phyloP scores from a whole-genome alignment of 2,329 filamentous ascomycete species.

The Beauveria australis region DNA sequence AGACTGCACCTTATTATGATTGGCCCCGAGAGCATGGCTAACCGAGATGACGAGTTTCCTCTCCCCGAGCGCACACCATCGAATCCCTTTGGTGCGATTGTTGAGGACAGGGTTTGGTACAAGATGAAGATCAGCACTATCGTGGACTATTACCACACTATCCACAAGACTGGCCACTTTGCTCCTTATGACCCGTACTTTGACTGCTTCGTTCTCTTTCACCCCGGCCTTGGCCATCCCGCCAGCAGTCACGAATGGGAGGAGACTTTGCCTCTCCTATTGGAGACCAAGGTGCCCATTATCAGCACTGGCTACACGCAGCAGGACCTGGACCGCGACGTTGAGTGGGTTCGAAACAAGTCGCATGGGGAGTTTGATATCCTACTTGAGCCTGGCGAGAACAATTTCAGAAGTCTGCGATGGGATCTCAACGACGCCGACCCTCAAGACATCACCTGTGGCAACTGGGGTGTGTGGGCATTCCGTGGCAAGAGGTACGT shows the following conservation, averaged over 20 bases:
- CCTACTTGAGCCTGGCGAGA: conserved; percentile 85
- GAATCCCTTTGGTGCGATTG: conserved; percentile 89
- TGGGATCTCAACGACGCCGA: conserved; percentile 98
- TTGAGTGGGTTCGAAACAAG: conserved; percentile 80
- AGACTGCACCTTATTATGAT: conserved; percentile 89
- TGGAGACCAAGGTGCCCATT: conserved; percentile 93
- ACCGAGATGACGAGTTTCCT: conserved; percentile 87
- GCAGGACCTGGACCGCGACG: conserved; percentile 87
- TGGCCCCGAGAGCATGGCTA: conserved; percentile 90
- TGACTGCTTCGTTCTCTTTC: conserved; percentile 94
- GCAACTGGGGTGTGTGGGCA: conserved; percentile 95
- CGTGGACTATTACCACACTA: conserved; percentile 95
- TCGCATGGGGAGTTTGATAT: conserved; percentile 87
- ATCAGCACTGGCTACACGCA: conserved; percentile 95
- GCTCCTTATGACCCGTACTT: conserved; percentile 96
- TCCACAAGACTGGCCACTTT: conserved; percentile 86
- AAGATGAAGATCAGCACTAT: conserved; percentile 96
- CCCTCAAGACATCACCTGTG: conserved; percentile 86
- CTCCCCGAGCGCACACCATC: conserved; percentile 73
- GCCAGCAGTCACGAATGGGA: conserved; percentile 91
- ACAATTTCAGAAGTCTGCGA: conserved; percentile 81
- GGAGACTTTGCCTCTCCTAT: conserved; percentile 76
- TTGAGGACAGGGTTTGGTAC: conserved; percentile 82
- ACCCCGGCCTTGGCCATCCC: conserved; percentile 91
- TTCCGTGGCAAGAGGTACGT: conserved; percentile 92